Percentiles rank a stretch among this genome's conserved stretches.
phyloP scores from a whole-genome alignment of 202 grass and related monocot genomes.

The Digitaria exilis region DNA sequence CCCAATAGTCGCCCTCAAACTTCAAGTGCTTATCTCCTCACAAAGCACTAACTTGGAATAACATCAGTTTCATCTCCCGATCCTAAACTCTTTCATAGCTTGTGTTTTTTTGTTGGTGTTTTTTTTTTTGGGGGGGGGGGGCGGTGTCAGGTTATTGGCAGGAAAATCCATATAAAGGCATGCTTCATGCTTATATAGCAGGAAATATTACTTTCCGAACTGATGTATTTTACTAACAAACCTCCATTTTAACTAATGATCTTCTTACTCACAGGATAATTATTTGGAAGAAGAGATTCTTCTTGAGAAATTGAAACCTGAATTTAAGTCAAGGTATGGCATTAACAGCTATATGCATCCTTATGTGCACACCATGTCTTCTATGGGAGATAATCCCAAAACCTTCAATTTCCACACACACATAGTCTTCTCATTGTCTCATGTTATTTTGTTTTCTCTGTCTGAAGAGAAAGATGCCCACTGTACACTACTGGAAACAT shows the following conservation, averaged over 20 bases:
- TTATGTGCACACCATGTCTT: background rate
- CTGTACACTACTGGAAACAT: background rate
- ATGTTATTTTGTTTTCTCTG: background rate
- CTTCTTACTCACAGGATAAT: background rate
- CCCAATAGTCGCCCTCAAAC: background rate
- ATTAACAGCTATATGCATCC: conserved; percentile 2
- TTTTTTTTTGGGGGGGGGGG: too few species aligned
- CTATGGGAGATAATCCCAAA: conserved; percentile 5
- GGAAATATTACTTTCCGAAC: too few species aligned
- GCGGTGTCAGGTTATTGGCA: too few species aligned
- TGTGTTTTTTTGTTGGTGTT: too few species aligned
- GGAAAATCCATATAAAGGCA: too few species aligned
- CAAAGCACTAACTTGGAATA: background rate
- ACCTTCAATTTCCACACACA: background rate
- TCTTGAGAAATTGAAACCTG: conserved; percentile 28
- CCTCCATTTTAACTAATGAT: background rate
- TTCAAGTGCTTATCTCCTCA: background rate
- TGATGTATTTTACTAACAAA: too few species aligned
- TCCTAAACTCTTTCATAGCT: too few species aligned
- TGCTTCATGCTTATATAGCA: too few species aligned
- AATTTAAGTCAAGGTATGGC: conserved; percentile 21
- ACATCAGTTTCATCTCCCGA: too few species aligned
- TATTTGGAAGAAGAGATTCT: background rate
- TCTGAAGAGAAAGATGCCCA: conserved; percentile 19
- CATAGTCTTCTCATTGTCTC: background rate